Conservation (phyloP, 106 monocot genomes). For the Dioscorea dumetorum region DNA sequence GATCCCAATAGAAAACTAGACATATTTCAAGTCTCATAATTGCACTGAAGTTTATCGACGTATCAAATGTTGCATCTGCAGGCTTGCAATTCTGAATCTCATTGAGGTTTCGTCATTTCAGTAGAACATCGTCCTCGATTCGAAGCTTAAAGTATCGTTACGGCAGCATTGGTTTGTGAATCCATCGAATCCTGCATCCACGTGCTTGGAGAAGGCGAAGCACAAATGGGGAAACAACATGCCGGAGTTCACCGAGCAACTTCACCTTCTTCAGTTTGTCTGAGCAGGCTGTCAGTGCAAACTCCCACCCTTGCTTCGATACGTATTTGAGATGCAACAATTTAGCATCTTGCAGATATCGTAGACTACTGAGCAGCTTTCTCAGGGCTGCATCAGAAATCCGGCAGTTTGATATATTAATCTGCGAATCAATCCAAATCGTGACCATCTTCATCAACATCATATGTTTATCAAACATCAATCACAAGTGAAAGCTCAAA, state of each 20-base stretch:
- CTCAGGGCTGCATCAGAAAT: slow-evolving; percentile 47
- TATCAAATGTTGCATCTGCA: neutral
- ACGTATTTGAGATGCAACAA: slow-evolving; percentile 55
- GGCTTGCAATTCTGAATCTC: neutral
- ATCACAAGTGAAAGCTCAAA: neutral
- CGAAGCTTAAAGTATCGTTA: neutral
- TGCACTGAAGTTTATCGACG: neutral
- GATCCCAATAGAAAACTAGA: too few relatives aligned
- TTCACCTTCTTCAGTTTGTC: slow-evolving; percentile 84
- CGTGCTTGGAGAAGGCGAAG: slow-evolving; percentile 52
- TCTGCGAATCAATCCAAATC: slow-evolving; percentile 26
- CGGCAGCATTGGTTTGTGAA: slow-evolving; percentile 37
- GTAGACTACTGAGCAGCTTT: slow-evolving; percentile 44
- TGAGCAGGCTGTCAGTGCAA: slow-evolving; percentile 41
- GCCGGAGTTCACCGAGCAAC: slow-evolving; percentile 24
- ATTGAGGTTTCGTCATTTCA: neutral
- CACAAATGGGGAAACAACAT: slow-evolving; percentile 42
- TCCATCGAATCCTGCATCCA: slow-evolving; percentile 73
- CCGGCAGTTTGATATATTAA: slow-evolving; percentile 60
- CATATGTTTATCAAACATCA: neutral
- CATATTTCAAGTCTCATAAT: too few relatives aligned
- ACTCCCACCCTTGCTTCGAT: slow-evolving; percentile 52
- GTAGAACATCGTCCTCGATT: neutral
- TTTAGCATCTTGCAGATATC: slow-evolving; percentile 73
- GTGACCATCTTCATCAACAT: neutral